Base-by-base conservation (phyloP, 352 stramenopile species). In the Saprolegnia diclina region DNA sequence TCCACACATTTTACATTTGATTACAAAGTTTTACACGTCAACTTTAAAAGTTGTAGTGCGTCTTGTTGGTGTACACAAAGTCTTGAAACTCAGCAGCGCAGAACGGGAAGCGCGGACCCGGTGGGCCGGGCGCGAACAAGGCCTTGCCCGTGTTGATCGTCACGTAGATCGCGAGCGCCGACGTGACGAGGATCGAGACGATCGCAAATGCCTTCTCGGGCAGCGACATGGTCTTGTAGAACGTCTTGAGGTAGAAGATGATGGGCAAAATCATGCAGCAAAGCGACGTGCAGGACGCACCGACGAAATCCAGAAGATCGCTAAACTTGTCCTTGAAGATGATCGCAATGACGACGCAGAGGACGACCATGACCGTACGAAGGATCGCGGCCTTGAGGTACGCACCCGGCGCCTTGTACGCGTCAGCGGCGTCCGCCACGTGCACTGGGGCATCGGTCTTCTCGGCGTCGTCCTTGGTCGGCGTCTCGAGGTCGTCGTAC, bases 201-300 rank as follows among this genome's bases (percentile, higher is more conserved):
- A 71, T 24, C 14, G 76, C 73, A 1, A 76, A 73, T 19, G 71
- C 62, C 44, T 73, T 61, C 67, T 87, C 82, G 67, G 87, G 77
- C 42, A 73, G 66, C 0, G 79, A 35, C 7, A 80, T 81, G n/a
- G 59, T 67, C 46, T 72, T 55, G 78, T 79, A 87, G 66, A 87
- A 35, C 59, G 66, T 74, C 16, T 72, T 74, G 32, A 90, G 70
- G 78, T 90, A 90, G 73, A 90, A 88, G 48, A 81, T 71, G 64
- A 87, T 85, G 13, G 82, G 82, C 56, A 90, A 65, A 54, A 88
- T 82, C 44, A 89, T 87, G 72, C 80, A 90, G 52, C 75, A 77
- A 56, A 85, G 73, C 16, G 80, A 78, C 40, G 87, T 81, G 57
- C 73, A 74, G 59, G 75, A 90, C 1, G 82, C 80, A 26, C 82